Evolutionary conservation across 306 rosid genomes (phyloP).

Genomic region (Coriaria nepalensis): DNA sequence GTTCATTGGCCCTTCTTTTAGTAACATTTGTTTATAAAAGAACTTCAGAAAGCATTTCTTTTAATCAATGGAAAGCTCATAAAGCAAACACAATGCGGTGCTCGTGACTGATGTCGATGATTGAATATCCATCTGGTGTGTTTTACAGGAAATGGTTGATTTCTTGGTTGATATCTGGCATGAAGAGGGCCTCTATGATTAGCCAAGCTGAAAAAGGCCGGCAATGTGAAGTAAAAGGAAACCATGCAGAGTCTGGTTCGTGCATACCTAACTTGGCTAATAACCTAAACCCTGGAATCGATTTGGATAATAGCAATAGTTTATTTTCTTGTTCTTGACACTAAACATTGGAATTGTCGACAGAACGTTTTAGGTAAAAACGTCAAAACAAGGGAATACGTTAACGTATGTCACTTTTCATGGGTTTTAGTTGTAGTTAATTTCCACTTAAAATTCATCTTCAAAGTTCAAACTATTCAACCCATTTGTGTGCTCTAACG

Average conservation of each 20-base stretch:
- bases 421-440: too few species aligned
- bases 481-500: too few species aligned
- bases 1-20: conserved; percentile 3
- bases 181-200: conserved; percentile 54
- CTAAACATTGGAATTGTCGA: too few species aligned
- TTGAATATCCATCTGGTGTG: conserved; percentile 6
- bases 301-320: conserved; percentile 10
- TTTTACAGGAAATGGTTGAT: conserved; percentile 63
- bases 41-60: too few species aligned
- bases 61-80: too few species aligned
- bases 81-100: too few species aligned
- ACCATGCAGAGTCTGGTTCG: conserved; percentile 22
- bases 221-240: not conserved
- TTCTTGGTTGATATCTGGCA: conserved; percentile 56
- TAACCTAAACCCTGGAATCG: conserved; percentile 2
- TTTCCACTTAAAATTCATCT: too few species aligned
- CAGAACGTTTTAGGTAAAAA: too few species aligned
- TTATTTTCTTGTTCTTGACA: conserved; percentile 14
- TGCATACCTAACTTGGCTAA: conserved; percentile 4
- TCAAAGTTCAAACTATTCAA: too few species aligned
- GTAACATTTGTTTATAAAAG: conserved; percentile 12
- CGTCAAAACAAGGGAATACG: too few species aligned
- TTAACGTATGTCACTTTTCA: too few species aligned
- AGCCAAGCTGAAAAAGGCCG: conserved; percentile 14
- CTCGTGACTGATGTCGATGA: not conserved